A percentile compares a stretch with the other conserved stretches of the same genome.
These are phyloP conservation scores for Sporothrix euskadiensis DNA, from an alignment of 2,329 filamentous ascomycete genomes.

Conservation along the genomic window DNA sequence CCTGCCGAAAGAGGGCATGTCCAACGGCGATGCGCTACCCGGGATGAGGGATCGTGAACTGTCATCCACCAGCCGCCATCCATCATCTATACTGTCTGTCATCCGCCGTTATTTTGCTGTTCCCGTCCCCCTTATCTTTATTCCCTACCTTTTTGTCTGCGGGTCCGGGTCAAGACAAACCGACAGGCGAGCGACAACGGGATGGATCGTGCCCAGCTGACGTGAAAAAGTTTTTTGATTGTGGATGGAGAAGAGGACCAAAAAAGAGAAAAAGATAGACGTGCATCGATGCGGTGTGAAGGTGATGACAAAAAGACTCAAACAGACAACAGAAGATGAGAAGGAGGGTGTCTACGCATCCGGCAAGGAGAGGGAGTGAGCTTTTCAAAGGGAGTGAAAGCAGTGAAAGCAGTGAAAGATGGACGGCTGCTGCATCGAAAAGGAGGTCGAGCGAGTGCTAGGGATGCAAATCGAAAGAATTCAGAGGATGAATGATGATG, in stretches of 20 bases:
- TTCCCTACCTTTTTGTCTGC: background rate
- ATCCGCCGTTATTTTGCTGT: background rate
- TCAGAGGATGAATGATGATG: background rate
- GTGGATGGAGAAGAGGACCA: background rate
- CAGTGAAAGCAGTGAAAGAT: background rate
- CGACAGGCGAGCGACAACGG: constrained; percentile 18
- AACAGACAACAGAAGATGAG: background rate
- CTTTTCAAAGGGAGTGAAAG: background rate
- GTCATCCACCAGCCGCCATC: background rate
- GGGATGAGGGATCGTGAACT: constrained; percentile 6
- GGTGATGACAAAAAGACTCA: background rate
- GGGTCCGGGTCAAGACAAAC: background rate
- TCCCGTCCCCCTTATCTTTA: background rate
- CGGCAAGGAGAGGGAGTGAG: background rate
- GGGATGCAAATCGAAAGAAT: background rate
- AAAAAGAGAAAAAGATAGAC: constrained; percentile 8
- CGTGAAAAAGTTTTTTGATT: constrained; percentile 15
- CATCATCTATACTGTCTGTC: background rate
- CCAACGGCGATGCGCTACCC: constrained; percentile 2
- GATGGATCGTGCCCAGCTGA: constrained; percentile 14
- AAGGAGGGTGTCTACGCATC: background rate
- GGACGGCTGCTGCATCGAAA: too few relatives aligned
- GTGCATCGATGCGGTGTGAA: constrained; percentile 15
- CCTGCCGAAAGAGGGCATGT: constrained; percentile 9
- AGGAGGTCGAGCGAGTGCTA: background rate